Evolutionary conservation across 2,329 filamentous ascomycete species (phyloP).

Genomic region (Trichoderma guizhouense): DNA sequence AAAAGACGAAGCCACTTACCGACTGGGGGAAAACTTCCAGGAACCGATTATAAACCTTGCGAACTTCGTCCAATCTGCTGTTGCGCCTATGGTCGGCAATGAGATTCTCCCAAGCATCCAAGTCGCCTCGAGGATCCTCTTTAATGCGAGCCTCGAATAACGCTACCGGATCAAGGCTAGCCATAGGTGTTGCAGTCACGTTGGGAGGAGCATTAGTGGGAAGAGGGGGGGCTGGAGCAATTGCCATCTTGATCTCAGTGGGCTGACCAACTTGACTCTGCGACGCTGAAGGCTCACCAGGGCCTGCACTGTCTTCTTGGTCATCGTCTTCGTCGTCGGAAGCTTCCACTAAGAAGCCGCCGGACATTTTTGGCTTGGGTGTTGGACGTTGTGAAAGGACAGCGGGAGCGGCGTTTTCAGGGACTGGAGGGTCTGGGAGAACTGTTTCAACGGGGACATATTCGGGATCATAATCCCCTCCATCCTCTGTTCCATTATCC

Average conservation of each 20-base stretch:
- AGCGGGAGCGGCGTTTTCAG: conserved; percentile 29
- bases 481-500: conserved; percentile 49
- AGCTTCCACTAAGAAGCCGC: conserved; percentile 58
- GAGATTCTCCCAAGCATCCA: conserved; percentile 85
- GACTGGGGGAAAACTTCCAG: conserved; percentile 84
- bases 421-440: conserved; percentile 40
- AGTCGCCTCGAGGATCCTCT: conserved; percentile 87
- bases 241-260: conserved; percentile 24
- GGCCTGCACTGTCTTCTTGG: not conserved
- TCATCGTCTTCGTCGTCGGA: conserved; percentile 54
- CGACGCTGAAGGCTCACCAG: not conserved
- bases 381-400: conserved; percentile 29
- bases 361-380: conserved; percentile 57
- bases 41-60: conserved; percentile 80
- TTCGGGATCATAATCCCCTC: conserved; percentile 57
- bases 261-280: conserved; percentile 21
- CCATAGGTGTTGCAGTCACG: conserved; percentile 36
- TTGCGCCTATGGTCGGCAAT: conserved; percentile 81
- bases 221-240: conserved; percentile 23
- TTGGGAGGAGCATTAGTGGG: conserved; percentile 29
- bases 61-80: conserved; percentile 76
- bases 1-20: conserved; percentile 58
- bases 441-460: conserved; percentile 46
- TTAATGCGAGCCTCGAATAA: conserved; percentile 87
- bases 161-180: conserved; percentile 64